phyloP scores from a whole-genome alignment of 371 early-diverging fungal genomes.

The Funneliformis caledonium region DNA sequence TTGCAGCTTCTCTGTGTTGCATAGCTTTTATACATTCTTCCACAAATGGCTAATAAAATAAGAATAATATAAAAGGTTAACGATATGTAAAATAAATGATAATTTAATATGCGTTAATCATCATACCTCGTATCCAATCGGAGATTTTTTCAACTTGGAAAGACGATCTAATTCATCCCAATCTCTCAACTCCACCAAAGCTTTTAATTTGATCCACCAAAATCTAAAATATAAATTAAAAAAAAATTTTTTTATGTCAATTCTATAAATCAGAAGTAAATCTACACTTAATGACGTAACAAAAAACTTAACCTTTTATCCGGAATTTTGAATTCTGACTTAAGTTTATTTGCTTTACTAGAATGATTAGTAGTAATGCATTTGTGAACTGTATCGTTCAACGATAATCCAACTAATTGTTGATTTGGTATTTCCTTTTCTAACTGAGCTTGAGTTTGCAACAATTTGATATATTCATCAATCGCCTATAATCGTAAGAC shows the following conservation, averaged over 20 bases:
- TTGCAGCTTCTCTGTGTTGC: constrained; percentile 78
- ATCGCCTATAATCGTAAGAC: constrained; percentile 22
- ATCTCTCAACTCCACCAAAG: constrained; percentile 81
- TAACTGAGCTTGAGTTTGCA: constrained; percentile 73
- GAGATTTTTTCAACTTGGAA: constrained; percentile 78
- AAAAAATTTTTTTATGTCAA: not conserved
- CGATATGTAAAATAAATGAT: not conserved
- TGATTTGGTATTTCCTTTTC: constrained; percentile 70
- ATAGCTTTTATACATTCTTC: constrained; percentile 79
- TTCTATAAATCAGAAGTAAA: not conserved
- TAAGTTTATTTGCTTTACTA: constrained; percentile 74
- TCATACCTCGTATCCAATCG: constrained; percentile 76
- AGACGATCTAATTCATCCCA: constrained; percentile 89
- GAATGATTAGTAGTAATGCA: constrained; percentile 76
- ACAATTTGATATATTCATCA: constrained; percentile 53
- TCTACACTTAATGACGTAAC: not conserved
- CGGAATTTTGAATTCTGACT: constrained; percentile 85
- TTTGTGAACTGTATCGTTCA: constrained; percentile 87
- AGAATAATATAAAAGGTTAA: not conserved
- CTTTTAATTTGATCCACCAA: constrained; percentile 87
- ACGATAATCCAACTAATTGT: constrained; percentile 71
- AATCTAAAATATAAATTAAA: constrained; percentile 50
- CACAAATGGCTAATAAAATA: constrained; percentile 72
- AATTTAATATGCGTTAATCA: not conserved
- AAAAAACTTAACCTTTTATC: constrained; percentile 67